Base-by-base conservation (phyloP, 2,329 filamentous ascomycete species). In the Pseudovirgaria hyperparasitica region DNA sequence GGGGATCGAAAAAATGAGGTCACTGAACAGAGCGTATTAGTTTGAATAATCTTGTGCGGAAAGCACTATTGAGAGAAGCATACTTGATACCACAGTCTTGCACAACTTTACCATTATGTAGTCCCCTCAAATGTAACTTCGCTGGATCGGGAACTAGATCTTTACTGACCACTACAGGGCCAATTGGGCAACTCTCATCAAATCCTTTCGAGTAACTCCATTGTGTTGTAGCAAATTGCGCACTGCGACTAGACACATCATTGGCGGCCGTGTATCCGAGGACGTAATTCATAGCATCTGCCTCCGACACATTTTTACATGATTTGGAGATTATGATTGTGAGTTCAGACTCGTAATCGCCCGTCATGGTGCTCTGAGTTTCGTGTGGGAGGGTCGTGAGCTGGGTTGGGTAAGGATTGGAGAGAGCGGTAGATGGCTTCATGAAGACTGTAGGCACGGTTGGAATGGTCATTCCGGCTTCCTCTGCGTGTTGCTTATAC, bases 191-290 rank as follows among this genome's bases (percentile, higher is more conserved):
- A 32, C 51, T 69, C 0, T 54, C 63, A 34, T 71, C 64, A 22
- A 70, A 70, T 0, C 62, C 38, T 36, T 70, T 69, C 4, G 55
- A 59, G 33, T 67, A 70, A 0, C 57, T 52, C 59, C 61, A 69
- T 39, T 71, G 67, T 0, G 45, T 48, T 4, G 32, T 30, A 10
- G 28, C 28, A 17, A 62, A 40, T 32, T 71, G 66, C 22, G 57
- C 46, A 27, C 62, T 61, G 1, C 67, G 54, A 0, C 58, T 55
- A 0, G 63, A 65, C 1, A 71, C 46, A 32, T 71, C 66, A 30
- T 71, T 71, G 6, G 61, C 63, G 11, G 45, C 47, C 0, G 62
- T 65, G 36, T 67, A 71, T 2, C 56, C 67, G 0, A 59, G 55
- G 3, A 72, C 50, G 29, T 66, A 65, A 0, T 50, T 43, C 9